These are phyloP conservation scores for Trichothecium roseum DNA, from an alignment of 2,329 filamentous ascomycete genomes.

Conservation along the genomic window DNA sequence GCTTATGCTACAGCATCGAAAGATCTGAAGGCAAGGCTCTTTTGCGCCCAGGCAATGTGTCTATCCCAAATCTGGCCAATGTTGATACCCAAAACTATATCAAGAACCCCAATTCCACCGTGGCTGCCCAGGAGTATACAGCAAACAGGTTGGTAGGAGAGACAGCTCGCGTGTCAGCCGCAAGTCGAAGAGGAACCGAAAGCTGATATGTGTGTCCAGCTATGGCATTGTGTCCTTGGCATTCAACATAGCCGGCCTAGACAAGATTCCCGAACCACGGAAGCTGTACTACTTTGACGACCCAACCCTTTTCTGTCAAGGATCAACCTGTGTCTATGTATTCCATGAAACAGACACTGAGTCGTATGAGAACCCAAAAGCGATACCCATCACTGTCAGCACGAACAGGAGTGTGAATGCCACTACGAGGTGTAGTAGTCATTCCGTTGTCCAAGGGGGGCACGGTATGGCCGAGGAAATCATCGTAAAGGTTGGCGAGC, in stretches of 20 bases:
- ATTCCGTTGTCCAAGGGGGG: slow-evolving; percentile 19
- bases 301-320: slow-evolving; percentile 20
- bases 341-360: slow-evolving; percentile 22
- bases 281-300: slow-evolving; percentile 18
- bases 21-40: not conserved
- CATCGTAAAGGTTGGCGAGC: slow-evolving; percentile 13
- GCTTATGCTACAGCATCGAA: not conserved
- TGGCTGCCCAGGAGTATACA: slow-evolving; percentile 26
- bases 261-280: slow-evolving; percentile 16
- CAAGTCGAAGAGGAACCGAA: no score
- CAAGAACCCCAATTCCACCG: slow-evolving; percentile 8
- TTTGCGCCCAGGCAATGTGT: slow-evolving; percentile 18
- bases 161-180: not conserved
- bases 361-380: slow-evolving; percentile 3
- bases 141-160: slow-evolving; percentile 23
- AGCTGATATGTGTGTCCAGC: slow-evolving; percentile 11
- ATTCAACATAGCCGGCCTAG: slow-evolving; percentile 10
- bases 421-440: slow-evolving; percentile 16
- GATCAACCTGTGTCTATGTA: slow-evolving; percentile 18
- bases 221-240: slow-evolving; percentile 27
- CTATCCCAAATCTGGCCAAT: slow-evolving; percentile 23
- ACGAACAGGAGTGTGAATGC: slow-evolving; percentile 21
- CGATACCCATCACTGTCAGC: slow-evolving; percentile 13
- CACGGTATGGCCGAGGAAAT: slow-evolving; percentile 16
- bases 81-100: slow-evolving; percentile 21